A percentile compares a stretch with the other conserved stretches of the same genome.
These are phyloP conservation scores for Actinomucor elegans DNA, from an alignment of 371 early-diverging fungal species.

Conservation along the genomic window DNA sequence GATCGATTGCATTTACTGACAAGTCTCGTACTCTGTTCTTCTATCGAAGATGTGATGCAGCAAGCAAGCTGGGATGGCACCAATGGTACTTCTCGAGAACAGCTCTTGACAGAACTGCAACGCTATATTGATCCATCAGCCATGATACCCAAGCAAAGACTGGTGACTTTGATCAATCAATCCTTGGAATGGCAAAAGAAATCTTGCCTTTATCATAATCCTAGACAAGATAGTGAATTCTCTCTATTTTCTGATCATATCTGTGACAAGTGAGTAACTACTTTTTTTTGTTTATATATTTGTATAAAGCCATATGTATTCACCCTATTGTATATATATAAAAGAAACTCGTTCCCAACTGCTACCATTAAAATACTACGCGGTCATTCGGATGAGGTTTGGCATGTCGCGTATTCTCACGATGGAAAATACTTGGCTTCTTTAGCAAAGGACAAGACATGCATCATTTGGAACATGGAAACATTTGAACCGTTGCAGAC, in stretches of 20 bases:
- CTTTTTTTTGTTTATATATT: too few species aligned
- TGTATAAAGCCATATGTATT: neutral
- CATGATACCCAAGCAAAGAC: conserved; percentile 86
- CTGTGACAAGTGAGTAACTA: conserved; percentile 66
- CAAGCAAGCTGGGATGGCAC: conserved; percentile 83
- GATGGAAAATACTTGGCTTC: conserved; percentile 87
- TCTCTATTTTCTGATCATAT: conserved; percentile 76
- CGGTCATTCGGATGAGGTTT: conserved; percentile 92
- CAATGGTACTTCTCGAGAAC: conserved; percentile 67
- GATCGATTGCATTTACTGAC: conserved; percentile 62
- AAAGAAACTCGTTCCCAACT: conserved; percentile 26
- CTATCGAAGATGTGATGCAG: conserved; percentile 57
- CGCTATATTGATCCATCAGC: conserved; percentile 74
- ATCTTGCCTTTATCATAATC: conserved; percentile 86
- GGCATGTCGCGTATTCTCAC: conserved; percentile 91
- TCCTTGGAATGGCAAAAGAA: conserved; percentile 74
- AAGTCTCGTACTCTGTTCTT: conserved; percentile 67
- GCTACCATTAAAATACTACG: conserved; percentile 61
- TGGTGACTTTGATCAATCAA: conserved; percentile 80
- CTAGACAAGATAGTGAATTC: conserved; percentile 44
- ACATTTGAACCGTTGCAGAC: conserved; percentile 39
- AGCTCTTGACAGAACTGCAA: conserved; percentile 67
- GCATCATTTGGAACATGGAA: conserved; percentile 86
- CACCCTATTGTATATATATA: neutral
- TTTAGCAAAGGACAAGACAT: conserved; percentile 83